Conservation (phyloP, 176 grass and related monocot species). For the Dendrocalamus sinicus region DNA sequence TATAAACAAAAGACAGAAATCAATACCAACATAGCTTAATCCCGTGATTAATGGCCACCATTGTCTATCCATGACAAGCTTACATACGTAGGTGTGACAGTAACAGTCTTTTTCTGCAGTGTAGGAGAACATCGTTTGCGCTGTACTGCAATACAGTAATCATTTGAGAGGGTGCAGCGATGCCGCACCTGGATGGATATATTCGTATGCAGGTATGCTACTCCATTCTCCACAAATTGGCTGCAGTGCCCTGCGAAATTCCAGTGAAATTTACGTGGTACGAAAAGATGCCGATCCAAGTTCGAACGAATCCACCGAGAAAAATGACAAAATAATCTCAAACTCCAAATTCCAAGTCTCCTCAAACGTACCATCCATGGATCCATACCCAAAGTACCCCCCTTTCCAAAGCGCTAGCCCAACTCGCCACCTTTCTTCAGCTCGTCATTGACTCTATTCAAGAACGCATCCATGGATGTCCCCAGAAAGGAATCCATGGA, state of each 20-base stretch:
- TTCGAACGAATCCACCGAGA: background rate
- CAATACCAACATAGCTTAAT: background rate
- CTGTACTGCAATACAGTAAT: background rate
- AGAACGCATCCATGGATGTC: slow-evolving; percentile 22
- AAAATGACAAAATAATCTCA: background rate
- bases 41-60: slow-evolving; percentile 30
- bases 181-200: background rate
- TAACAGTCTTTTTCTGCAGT: background rate
- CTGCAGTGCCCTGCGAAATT: background rate
- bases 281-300: background rate
- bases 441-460: slow-evolving; percentile 4
- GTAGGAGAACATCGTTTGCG: background rate
- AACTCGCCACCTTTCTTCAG: slow-evolving; percentile 8
- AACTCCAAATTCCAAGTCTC: background rate
- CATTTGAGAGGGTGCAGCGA: background rate
- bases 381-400: background rate
- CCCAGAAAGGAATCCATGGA: slow-evolving; percentile 23
- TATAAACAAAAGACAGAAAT: too few relatives aligned
- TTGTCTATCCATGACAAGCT: background rate
- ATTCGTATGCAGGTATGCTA: background rate
- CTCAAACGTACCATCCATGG: background rate
- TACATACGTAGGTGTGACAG: background rate
- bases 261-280: background rate
- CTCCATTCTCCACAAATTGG: background rate
- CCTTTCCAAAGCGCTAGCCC: background rate